Evolutionary conservation across 2,329 filamentous ascomycete species (phyloP).

Genomic region (Neophaeococcomyces mojaviensis): DNA sequence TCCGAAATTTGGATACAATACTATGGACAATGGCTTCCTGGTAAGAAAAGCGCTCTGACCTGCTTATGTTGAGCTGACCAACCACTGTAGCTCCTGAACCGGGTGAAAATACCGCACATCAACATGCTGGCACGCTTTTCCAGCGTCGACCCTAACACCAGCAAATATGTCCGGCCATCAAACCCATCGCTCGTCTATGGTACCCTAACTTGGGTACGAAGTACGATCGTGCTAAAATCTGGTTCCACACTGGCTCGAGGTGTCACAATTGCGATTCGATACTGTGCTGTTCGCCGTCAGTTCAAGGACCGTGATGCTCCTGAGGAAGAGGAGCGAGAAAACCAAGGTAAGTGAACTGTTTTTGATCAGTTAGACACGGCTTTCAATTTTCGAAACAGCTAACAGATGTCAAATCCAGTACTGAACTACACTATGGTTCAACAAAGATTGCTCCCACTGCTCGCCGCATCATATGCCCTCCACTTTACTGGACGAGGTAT

Average conservation of each 20-base stretch:
- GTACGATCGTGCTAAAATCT: constrained; percentile 65
- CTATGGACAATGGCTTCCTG: constrained; percentile 75
- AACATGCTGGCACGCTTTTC: constrained; percentile 69
- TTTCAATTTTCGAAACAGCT: too few relatives aligned
- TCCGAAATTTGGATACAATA: constrained; percentile 72
- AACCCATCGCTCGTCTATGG: constrained; percentile 65
- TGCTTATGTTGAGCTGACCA: constrained; percentile 26
- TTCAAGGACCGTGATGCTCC: constrained; percentile 67
- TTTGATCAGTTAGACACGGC: too few relatives aligned
- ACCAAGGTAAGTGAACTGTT: constrained; percentile 35
- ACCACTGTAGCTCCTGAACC: constrained; percentile 52
- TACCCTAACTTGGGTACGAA: constrained; percentile 68
- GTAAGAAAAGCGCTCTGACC: constrained; percentile 9
- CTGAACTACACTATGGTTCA: constrained; percentile 78
- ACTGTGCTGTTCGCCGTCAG: constrained; percentile 66
- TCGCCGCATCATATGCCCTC: constrained; percentile 68
- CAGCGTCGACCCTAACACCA: constrained; percentile 58
- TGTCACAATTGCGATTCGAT: constrained; percentile 70
- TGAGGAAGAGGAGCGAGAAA: constrained; percentile 53
- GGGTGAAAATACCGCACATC: constrained; percentile 65
- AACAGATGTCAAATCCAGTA: constrained; percentile 35
- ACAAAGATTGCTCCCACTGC: constrained; percentile 61
- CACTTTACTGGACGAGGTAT: constrained; percentile 72
- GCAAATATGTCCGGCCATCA: constrained; percentile 60
- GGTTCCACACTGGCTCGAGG: constrained; percentile 65